phyloP scores from a whole-genome alignment of 805 yeast genomes.

The Ogataea neopini region DNA sequence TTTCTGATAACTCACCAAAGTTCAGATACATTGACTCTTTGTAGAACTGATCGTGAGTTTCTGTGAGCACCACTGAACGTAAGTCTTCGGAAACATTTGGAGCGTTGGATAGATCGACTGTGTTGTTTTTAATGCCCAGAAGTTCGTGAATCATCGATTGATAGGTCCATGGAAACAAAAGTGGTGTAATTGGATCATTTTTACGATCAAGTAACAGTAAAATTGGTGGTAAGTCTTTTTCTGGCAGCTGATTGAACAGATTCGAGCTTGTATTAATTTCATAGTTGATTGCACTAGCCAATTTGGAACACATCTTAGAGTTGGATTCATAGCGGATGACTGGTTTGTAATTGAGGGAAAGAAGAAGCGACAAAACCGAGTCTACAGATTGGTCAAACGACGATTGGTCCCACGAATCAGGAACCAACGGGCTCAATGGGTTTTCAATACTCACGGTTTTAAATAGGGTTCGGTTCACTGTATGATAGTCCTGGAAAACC shows the following conservation, averaged over 20 bases:
- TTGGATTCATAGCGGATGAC: constrained; percentile 74
- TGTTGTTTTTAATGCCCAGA: constrained; percentile 77
- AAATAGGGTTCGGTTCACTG: constrained; percentile 67
- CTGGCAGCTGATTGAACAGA: constrained; percentile 66
- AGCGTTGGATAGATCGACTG: constrained; percentile 63
- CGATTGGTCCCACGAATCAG: constrained; percentile 47
- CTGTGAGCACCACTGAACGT: constrained; percentile 62
- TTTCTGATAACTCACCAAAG: constrained; percentile 93
- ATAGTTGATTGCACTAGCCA: constrained; percentile 66
- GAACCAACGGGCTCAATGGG: constrained; percentile 24
- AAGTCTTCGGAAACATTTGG: constrained; percentile 60
- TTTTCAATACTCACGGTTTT: constrained; percentile 33
- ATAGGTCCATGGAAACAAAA: constrained; percentile 94
- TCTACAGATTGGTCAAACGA: constrained; percentile 44
- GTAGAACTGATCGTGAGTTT: constrained; percentile 75
- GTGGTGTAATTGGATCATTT: constrained; percentile 91
- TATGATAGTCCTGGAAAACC: constrained; percentile 78
- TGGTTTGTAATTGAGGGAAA: constrained; percentile 78
- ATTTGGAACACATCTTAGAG: constrained; percentile 60
- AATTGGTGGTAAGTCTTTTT: constrained; percentile 66
- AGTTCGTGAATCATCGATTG: constrained; percentile 97
- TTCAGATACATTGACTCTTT: constrained; percentile 81
- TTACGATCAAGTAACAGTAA: constrained; percentile 78
- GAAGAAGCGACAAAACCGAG: constrained; percentile 54
- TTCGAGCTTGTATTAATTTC: constrained; percentile 56